Percentiles rank a stretch among this genome's conserved stretches.
Evolutionary conservation across 768 basidiomycete genomes (phyloP).

Genomic region (Russula brevipes): DNA sequence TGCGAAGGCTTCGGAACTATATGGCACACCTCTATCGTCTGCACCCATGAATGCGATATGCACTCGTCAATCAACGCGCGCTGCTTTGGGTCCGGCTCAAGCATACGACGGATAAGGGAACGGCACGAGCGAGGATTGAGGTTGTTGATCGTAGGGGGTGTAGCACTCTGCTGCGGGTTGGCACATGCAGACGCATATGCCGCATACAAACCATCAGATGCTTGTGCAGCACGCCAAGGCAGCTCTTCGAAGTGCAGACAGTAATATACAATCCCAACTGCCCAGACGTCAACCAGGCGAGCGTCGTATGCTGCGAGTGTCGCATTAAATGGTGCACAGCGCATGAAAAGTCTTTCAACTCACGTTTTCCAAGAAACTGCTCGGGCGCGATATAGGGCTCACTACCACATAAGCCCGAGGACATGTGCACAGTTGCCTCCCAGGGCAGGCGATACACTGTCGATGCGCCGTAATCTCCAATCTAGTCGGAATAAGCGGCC

Average conservation of each 20-base stretch:
- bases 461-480: slow-evolving; percentile 97
- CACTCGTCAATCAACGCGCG: slow-evolving; percentile 77
- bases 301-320: slow-evolving; percentile 82
- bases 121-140: slow-evolving; percentile 82
- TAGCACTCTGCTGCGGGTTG: slow-evolving; percentile 40
- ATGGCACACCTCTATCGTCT: slow-evolving; percentile 78
- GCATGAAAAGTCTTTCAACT: slow-evolving; percentile 40
- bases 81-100: slow-evolving; percentile 86
- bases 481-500: slow-evolving; percentile 44
- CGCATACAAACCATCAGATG: slow-evolving; percentile 72
- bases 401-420: slow-evolving; percentile 93
- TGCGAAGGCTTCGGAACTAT: slow-evolving; percentile 57
- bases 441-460: slow-evolving; percentile 99
- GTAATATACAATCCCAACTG: slow-evolving; percentile 95
- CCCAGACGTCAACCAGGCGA: slow-evolving; percentile 96
- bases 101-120: slow-evolving; percentile 81
- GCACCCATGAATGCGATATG: slow-evolving; percentile 72
- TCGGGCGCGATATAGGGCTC: slow-evolving; percentile 99
- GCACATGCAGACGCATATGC: slow-evolving; percentile 62
- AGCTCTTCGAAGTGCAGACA: slow-evolving; percentile 97
- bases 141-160: slow-evolving; percentile 75
- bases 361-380: slow-evolving; percentile 94
- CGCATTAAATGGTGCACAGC: slow-evolving; percentile 38
- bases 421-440: slow-evolving; percentile 96
- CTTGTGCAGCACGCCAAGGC: slow-evolving; percentile 94